Evolutionary conservation across 2,329 filamentous ascomycete genomes (phyloP).

Genomic region (Fusarium tanahbumbuense): DNA sequence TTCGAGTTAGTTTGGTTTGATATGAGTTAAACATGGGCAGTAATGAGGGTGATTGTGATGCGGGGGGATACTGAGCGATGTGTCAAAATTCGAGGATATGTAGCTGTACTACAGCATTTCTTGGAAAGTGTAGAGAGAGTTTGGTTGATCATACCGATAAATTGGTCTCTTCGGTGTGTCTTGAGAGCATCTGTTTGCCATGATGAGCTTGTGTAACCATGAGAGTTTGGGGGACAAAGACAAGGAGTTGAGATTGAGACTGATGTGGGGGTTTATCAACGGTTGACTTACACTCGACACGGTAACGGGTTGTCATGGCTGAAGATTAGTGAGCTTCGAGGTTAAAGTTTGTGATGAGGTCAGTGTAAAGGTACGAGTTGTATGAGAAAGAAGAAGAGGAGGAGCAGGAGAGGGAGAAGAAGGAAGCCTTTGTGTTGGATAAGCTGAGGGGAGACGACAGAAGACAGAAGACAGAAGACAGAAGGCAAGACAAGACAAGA

Average conservation of each 20-base stretch:
- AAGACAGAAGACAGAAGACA: background rate
- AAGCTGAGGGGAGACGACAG: conserved; percentile 21
- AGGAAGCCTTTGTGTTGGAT: conserved; percentile 9
- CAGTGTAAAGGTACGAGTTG: background rate
- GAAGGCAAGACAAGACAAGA: conserved; percentile 1
- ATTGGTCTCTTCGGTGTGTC: conserved; percentile 90
- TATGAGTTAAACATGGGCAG: background rate
- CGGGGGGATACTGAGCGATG: background rate
- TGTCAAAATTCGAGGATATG: background rate
- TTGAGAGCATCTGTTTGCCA: conserved; percentile 69
- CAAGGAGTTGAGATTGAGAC: background rate
- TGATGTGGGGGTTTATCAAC: background rate
- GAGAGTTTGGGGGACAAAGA: background rate
- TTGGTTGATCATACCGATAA: conserved; percentile 70
- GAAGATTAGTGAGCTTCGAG: background rate
- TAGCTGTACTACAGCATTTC: background rate
- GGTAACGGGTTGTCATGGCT: conserved; percentile 71
- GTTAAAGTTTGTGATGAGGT: background rate
- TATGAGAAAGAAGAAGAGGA: background rate
- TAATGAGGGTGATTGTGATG: conserved; percentile 11
- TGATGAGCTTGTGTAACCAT: conserved; percentile 38
- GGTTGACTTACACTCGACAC: conserved; percentile 73
- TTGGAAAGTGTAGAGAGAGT: background rate
- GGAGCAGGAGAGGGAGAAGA: background rate
- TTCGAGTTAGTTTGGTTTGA: conserved; percentile 8